Evolutionary conservation across 805 yeast species (phyloP).

Genomic region (Starmerella gropengiesseri): DNA sequence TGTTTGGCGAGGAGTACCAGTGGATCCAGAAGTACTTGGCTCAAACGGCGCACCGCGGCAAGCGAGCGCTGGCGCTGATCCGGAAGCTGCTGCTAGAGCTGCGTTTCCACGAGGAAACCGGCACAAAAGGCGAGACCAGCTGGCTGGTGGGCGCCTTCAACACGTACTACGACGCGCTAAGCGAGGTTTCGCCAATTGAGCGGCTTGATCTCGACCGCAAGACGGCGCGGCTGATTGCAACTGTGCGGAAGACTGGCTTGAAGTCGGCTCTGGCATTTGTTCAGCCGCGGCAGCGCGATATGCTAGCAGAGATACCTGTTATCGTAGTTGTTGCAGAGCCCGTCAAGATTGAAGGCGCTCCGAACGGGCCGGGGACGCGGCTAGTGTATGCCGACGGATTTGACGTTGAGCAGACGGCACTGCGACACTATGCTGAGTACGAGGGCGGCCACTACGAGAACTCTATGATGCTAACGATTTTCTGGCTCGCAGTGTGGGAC

Average conservation of each 20-base stretch:
- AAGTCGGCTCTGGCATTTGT: constrained; percentile 19
- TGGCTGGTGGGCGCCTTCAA: constrained; percentile 25
- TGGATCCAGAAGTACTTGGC: constrained; percentile 22
- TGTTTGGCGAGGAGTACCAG: constrained; percentile 20
- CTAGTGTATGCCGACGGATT: constrained; percentile 15
- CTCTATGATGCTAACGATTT: constrained; percentile 27
- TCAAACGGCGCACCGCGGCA: constrained; percentile 18
- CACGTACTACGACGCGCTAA: constrained; percentile 25
- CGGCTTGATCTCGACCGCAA: constrained; percentile 25
- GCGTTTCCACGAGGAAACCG: constrained; percentile 15
- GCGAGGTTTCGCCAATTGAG: constrained; percentile 19
- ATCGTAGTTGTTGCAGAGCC: constrained; percentile 12
- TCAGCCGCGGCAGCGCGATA: background rate
- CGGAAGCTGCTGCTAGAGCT: constrained; percentile 26
- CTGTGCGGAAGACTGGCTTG: constrained; percentile 17
- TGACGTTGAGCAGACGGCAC: constrained; percentile 30
- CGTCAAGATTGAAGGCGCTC: background rate
- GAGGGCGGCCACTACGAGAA: constrained; percentile 31
- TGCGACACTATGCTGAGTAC: constrained; percentile 29
- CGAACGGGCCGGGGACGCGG: constrained; percentile 10
- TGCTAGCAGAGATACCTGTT: constrained; percentile 5
- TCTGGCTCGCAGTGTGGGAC: constrained; percentile 27
- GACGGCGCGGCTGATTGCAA: constrained; percentile 17
- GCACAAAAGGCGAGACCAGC: constrained; percentile 19
- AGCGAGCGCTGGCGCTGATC: constrained; percentile 21